Conservation (phyloP, 2,329 filamentous ascomycete genomes). For the Aspergillus versicolor region DNA sequence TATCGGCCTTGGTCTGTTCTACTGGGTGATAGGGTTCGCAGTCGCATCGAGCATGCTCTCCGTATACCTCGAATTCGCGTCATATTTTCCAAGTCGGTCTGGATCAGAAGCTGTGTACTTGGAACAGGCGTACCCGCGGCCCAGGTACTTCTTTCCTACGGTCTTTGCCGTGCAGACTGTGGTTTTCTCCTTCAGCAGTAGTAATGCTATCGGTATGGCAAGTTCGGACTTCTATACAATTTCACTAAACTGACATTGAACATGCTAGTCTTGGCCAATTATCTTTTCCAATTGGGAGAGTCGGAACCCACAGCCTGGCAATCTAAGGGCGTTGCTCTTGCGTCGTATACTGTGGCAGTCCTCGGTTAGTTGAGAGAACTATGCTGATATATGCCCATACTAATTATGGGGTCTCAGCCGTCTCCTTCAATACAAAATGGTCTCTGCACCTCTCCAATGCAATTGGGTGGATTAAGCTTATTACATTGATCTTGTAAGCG, state of each 20-base stretch:
- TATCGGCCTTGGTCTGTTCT: constrained; percentile 61
- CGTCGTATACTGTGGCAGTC: constrained; percentile 60
- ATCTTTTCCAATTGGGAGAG: constrained; percentile 60
- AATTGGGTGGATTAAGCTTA: constrained; percentile 60
- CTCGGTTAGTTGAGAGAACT: constrained; percentile 44
- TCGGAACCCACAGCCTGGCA: constrained; percentile 59
- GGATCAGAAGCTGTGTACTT: constrained; percentile 68
- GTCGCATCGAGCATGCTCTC: constrained; percentile 56
- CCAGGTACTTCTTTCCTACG: constrained; percentile 63
- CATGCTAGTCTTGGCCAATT: constrained; percentile 57
- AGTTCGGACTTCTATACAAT: neutral
- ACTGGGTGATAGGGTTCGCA: constrained; percentile 63
- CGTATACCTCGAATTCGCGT: constrained; percentile 63
- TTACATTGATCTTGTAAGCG: constrained; percentile 59
- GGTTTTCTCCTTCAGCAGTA: constrained; percentile 64
- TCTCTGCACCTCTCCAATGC: constrained; percentile 57
- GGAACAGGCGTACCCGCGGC: constrained; percentile 66
- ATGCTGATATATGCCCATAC: neutral
- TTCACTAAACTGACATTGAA: constrained; percentile 25
- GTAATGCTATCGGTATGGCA: constrained; percentile 57
- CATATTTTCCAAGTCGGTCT: constrained; percentile 66
- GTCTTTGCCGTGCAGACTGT: constrained; percentile 65
- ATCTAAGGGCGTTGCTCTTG: constrained; percentile 65
- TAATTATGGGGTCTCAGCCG: constrained; percentile 25
- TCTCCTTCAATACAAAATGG: constrained; percentile 57